Evolutionary conservation across 441 rosid species (phyloP), one percentile per base, ranked within the genome.

Genomic region (Manihot esculenta): DNA sequence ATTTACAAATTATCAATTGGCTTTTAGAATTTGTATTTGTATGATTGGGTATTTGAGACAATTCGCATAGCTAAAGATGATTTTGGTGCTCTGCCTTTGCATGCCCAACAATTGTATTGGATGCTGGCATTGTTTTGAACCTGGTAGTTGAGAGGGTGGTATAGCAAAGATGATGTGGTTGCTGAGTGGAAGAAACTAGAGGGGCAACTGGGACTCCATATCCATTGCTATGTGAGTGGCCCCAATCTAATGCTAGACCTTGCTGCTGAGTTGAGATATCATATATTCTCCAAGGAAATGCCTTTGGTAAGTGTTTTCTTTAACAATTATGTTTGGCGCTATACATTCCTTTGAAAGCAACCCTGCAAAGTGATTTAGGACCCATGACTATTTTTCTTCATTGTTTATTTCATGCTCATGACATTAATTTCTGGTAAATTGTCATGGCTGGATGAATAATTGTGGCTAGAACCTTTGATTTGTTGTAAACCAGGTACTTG

Each of bases 141-240:
- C 1, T 72, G 57, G 55, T 81, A 87, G 93, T 78, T 88, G 38
- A 86, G 82, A 83, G 98, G 98, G 27, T 93, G 97, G 94, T 89
- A 91, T 79, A 68, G 72, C 76, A 89, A 85, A 77, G 98, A 93
- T 70, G 97, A 93, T 72, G 93, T 89, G 69, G 92, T 88, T 77
- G 94, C 94, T 17, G 96, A 89, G 84, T 93, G 98, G 96, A 91
- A 88, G 85, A 83, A 81, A 69, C 83, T 86, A 45, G 88, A 85
- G 18, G 88, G 82, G 44, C 78, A 86, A 63, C 53, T 88, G 78
- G 72, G 85, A 26, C 84, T 93, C 64, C 90, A 87, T 66, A 79
- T 88, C 64, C 96, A 91, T 74, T 93, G 98, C 78, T 89, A 77
- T 42, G 91, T 91, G 3, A 89, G 96, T 35, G 89, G 98, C 35